Percentiles rank a stretch among this genome's conserved stretches.
phyloP scores from a whole-genome alignment of 176 grass and related monocot genomes.

The Ananas comosus region DNA sequence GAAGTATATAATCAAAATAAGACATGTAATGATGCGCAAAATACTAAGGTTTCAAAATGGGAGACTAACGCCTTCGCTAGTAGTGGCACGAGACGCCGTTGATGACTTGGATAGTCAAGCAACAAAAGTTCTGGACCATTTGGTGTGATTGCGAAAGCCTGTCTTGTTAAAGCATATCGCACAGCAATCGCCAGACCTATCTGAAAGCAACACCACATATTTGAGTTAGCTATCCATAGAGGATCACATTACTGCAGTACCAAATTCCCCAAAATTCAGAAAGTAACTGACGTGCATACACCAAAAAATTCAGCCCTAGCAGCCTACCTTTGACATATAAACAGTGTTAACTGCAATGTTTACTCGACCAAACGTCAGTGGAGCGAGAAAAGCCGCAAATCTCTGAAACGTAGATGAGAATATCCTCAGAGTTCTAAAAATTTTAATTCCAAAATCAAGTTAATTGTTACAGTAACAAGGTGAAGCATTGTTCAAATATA shows the following conservation, averaged over 20 bases:
- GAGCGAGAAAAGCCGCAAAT: slow-evolving; percentile 91
- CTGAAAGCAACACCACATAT: slow-evolving; percentile 22
- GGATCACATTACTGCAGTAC: not conserved
- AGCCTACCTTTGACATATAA: slow-evolving; percentile 90
- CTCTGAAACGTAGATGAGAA: slow-evolving; percentile 40
- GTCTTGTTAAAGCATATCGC: slow-evolving; percentile 82
- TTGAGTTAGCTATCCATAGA: not conserved
- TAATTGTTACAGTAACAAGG: not conserved
- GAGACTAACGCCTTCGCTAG: slow-evolving; percentile 79
- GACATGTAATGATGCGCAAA: not conserved
- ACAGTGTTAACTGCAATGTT: slow-evolving; percentile 69
- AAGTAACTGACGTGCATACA: not conserved
- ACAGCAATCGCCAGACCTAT: slow-evolving; percentile 72
- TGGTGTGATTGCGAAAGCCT: slow-evolving; percentile 72
- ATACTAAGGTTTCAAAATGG: not conserved
- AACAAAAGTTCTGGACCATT: slow-evolving; percentile 73
- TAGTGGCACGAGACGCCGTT: slow-evolving; percentile 72
- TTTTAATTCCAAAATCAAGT: not conserved
- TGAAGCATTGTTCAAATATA: not conserved
- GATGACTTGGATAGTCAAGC: slow-evolving; percentile 96
- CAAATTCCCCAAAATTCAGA: not conserved
- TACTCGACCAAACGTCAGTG: slow-evolving; percentile 82
- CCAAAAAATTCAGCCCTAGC: slow-evolving; percentile 4
- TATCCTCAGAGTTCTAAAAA: slow-evolving; percentile 1
- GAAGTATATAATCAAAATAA: not conserved